Base-by-base conservation (phyloP, 805 yeast genomes). In the Teunomyces pallodes region DNA sequence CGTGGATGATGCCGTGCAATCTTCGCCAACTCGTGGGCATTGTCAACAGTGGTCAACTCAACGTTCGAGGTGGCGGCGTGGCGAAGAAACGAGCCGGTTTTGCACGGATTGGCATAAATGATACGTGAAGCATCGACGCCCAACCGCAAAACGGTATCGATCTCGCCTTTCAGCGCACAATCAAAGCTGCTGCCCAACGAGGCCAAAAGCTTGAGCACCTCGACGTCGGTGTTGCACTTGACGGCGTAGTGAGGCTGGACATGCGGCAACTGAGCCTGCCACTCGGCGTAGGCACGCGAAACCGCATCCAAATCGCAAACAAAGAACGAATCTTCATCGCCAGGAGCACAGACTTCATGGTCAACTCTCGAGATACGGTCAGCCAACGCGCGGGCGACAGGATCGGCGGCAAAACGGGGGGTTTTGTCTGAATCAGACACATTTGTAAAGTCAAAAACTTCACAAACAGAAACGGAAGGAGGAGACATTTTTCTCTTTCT, bases 21-120 rank as follows among this genome's bases (percentile, higher is more conserved):
- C 70, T 92, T 92, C 72, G 75, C 71, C 57, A 92, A 74, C 70
- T 92, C 99, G 58, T 88, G 94, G 39, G 78, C 74, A 58, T 90
- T 91, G 69, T 92, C 99, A 62, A 90, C 90, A 1, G 97, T 92
- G 60, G 96, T 90, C 66, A 87, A 74, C 51, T 75, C 68, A 48
- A 92, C 85, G 10, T 74, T 70, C 26, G 64, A 56, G 14, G 70
- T 65, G n/a, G 72, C 62, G 2, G 97, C 94, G 61, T 75, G 84
- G 55, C 94, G 78, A 50, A 92, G 72, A 55, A 83, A 89, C 14
- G 96, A 86, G 43, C 82, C 79, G n/a, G 91, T 83, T 69, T 92
- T 92, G 69, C 97, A 88, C 9, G 99, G 97, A 60, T 92, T 90
- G 12, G 98, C 97, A 67, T 89, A 92, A 47, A 94, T 79, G 59